phyloP scores from a whole-genome alignment of 2,329 filamentous ascomycete genomes.

The Aspergillus sergii region DNA sequence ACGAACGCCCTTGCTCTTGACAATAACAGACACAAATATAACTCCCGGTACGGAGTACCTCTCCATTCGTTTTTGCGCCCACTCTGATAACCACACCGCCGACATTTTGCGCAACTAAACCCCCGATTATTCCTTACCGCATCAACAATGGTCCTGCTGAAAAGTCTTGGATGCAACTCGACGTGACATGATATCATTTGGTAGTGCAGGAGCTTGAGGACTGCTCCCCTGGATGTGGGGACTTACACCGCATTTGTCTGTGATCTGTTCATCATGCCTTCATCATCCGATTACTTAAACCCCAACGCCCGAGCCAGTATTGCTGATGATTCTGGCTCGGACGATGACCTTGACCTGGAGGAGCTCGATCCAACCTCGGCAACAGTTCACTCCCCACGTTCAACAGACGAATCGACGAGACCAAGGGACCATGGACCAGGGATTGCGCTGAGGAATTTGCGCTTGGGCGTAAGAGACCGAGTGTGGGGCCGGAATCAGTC shows the following conservation, averaged over 20 bases:
- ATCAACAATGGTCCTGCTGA: constrained; percentile 23
- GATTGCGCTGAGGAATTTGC: constrained; percentile 53
- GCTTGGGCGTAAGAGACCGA: constrained; percentile 51
- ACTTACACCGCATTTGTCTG: constrained; percentile 5
- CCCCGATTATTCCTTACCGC: constrained; percentile 1
- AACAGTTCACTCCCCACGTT: constrained; percentile 25
- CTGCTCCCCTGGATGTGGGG: constrained; percentile 21
- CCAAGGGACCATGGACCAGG: constrained; percentile 39
- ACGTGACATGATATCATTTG: constrained; percentile 28
- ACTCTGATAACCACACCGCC: not conserved
- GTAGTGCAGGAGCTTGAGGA: constrained; percentile 20
- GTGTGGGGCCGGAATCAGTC: constrained; percentile 41
- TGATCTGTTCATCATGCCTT: constrained; percentile 33
- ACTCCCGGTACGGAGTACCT: not conserved
- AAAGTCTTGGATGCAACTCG: constrained; percentile 18
- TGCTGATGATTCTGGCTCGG: constrained; percentile 40
- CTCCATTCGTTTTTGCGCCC: not conserved
- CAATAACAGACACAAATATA: not conserved
- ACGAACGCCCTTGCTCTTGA: constrained; percentile 1
- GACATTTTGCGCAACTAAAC: not conserved
- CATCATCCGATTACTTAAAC: constrained; percentile 40
- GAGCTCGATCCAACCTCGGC: constrained; percentile 47
- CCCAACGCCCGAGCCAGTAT: constrained; percentile 35
- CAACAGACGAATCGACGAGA: constrained; percentile 31
- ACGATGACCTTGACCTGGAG: constrained; percentile 49